phyloP scores from a whole-genome alignment of 306 rosid species.

The Pyrus communis region DNA sequence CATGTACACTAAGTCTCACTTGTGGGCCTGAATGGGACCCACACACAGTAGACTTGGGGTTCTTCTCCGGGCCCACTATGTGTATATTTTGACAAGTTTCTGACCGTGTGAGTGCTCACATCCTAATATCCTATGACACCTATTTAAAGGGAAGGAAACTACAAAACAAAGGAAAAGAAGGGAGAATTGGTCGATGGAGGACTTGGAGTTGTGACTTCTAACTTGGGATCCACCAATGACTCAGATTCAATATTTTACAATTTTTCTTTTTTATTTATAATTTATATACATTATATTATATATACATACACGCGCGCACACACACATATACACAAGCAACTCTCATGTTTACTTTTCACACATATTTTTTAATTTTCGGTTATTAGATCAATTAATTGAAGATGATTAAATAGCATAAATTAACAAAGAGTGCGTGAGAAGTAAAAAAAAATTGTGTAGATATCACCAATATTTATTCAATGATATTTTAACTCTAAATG shows the following conservation, averaged over 20 bases:
- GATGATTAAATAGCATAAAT: rapidly evolving
- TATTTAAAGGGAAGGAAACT: neutral
- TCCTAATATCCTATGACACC: neutral
- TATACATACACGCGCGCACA: too few relatives aligned
- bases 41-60: neutral
- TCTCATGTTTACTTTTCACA: too few relatives aligned
- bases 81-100: neutral
- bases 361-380: too few relatives aligned
- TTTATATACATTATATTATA: neutral
- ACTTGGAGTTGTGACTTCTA: slow-evolving; percentile 12
- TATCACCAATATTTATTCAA: too few relatives aligned
- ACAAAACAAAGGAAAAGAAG: neutral
- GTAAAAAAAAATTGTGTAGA: too few relatives aligned
- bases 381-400: too few relatives aligned
- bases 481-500: too few relatives aligned
- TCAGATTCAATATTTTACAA: neutral
- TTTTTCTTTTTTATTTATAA: neutral
- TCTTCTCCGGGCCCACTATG: neutral
- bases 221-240: slow-evolving; percentile 19
- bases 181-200: neutral
- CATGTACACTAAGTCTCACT: neutral
- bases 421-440: too few relatives aligned
- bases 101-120: neutral
- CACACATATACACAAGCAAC: too few relatives aligned
- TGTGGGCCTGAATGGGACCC: neutral